Evolutionary conservation across 441 rosid species (phyloP).

Genomic region (Metrosideros polymorpha): DNA sequence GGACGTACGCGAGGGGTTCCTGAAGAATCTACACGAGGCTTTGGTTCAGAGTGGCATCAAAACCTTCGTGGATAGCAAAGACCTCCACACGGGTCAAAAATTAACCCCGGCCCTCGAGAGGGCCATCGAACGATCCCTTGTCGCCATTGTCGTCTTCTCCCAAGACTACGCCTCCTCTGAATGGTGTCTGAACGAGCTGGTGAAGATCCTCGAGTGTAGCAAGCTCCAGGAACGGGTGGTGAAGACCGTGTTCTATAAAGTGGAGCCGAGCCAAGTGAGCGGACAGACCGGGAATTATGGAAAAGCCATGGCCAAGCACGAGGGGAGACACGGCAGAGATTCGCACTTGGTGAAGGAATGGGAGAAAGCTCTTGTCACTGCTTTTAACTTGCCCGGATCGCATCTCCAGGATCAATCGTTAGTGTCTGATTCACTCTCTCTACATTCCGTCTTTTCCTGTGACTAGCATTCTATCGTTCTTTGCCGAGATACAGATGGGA

Average conservation of each 20-base stretch:
- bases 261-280: neutral
- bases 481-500: too few species aligned
- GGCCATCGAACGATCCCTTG: neutral
- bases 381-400: neutral
- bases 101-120: neutral
- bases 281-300: neutral
- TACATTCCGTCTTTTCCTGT: neutral
- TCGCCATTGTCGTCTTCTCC: neutral
- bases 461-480: too few species aligned
- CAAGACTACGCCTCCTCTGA: neutral
- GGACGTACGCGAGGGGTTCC: neutral
- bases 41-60: neutral
- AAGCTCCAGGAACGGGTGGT: neutral
- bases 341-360: neutral
- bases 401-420: neutral
- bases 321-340: neutral
- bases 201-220: neutral
- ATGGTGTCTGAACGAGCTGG: slow-evolving; percentile 1
- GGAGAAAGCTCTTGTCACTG: neutral
- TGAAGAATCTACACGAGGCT: neutral
- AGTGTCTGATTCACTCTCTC: neutral
- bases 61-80: neutral
- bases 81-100: neutral
- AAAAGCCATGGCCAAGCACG: neutral
- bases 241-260: neutral